Evolutionary conservation across 2,329 filamentous ascomycete species (phyloP), one percentile per base, ranked within the genome.

Genomic region (Fusarium scirpi): DNA sequence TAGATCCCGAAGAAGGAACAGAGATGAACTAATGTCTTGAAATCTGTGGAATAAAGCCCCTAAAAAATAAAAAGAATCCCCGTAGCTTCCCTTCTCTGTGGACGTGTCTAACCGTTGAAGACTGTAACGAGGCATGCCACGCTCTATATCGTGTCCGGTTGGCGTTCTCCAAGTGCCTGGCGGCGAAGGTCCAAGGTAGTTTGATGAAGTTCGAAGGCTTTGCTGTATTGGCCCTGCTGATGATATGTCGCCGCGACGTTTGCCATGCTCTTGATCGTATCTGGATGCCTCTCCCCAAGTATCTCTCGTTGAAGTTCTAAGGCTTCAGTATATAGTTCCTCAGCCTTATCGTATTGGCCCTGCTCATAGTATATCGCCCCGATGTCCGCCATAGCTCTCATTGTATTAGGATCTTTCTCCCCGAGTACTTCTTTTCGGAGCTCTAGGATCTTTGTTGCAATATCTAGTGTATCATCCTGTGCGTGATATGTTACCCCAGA

Each of bases 401-500:
- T 48, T 9, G 58, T 67, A 18, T 46, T 11, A 2, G 34, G 58
- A 30, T 73, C 44, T 24, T 49, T 49, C 5, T 64, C 32, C 7
- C 62, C 65, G 25, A 64, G 32, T 5, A 49, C 12, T 0, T 44
- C 15, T 15, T 7, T 47, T 9, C 18, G 29, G 0, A 70, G 52
- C 32, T 34, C 1, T 10, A 34, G 32, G 16, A 34, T 16, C 1
- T 34, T 6, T 34, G 16, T 34, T 10, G 16, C 9, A 10, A 34
- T 34, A 4, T 10, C 16, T n/a, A n/a, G n/a, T n/a, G 18, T 10
- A 8, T 27, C 25, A 10, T 27, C 32, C 16, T 34, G 16, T 34
- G 32, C 0, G 2, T 10, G 8, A 1, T 34, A 18, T 18, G 32
- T 18, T 2, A 34, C 1, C 2, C 16, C 32, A 3, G 2, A 5